Percentiles rank a stretch among this genome's conserved stretches.
These are phyloP conservation scores for Niveomyces coronatus DNA, from an alignment of 2,329 filamentous ascomycete genomes.

Conservation along the genomic window DNA sequence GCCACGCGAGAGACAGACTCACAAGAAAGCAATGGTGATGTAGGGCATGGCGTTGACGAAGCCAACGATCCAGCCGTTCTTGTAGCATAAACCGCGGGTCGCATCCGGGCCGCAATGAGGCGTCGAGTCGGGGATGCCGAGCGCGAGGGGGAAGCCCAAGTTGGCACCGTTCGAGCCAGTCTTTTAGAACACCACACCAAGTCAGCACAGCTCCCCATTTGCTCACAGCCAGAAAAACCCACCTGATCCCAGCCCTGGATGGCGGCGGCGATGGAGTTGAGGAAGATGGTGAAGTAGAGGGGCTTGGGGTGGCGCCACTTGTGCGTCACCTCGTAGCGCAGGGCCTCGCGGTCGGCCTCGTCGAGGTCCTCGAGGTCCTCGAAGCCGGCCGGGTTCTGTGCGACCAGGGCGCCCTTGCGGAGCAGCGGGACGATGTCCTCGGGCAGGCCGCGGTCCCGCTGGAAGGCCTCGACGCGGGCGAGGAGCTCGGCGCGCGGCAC, in stretches of 20 bases:
- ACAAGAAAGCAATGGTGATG: conserved; percentile 33
- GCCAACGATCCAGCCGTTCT: conserved; percentile 51
- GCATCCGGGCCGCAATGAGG: conserved; percentile 21
- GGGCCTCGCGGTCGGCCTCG: conserved; percentile 29
- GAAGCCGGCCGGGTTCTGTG: conserved; percentile 32
- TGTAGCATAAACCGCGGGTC: conserved; percentile 26
- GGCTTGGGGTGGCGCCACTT: conserved; percentile 39
- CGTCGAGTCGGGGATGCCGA: conserved; percentile 31
- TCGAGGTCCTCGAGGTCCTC: conserved; percentile 35
- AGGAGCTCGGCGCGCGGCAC: conserved; percentile 42
- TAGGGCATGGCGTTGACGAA: conserved; percentile 43
- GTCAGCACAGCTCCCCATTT: too few relatives aligned
- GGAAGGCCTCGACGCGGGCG: conserved; percentile 43
- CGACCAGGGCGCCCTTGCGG: conserved; percentile 20
- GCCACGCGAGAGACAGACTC: too few relatives aligned
- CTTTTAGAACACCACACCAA: too few relatives aligned
- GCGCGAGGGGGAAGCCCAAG: conserved; percentile 31
- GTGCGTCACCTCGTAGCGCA: conserved; percentile 35
- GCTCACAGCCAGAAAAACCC: too few relatives aligned
- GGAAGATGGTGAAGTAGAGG: conserved; percentile 38
- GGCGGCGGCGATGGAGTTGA: conserved; percentile 43
- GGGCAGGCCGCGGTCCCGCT: conserved; percentile 33
- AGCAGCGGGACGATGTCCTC: conserved; percentile 32
- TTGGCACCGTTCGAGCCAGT: conserved; percentile 39
- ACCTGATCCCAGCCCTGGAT: conserved; percentile 39